Conservation (phyloP, 2,329 filamentous ascomycete species). For the Venturia oleaginea region DNA sequence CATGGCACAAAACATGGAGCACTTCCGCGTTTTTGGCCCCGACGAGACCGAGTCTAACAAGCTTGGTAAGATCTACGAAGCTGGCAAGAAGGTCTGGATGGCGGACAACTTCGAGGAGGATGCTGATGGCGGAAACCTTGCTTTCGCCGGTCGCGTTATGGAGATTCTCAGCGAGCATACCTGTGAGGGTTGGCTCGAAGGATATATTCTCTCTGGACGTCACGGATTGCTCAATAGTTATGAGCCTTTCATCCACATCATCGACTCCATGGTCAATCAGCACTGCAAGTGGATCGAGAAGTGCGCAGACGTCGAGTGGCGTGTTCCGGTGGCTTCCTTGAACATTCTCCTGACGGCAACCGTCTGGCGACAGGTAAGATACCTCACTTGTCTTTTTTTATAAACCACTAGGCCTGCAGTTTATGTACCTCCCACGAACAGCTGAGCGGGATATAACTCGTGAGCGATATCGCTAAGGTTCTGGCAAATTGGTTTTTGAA, state of each 20-base stretch:
- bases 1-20: slow-evolving; percentile 52
- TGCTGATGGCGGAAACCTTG: slow-evolving; percentile 62
- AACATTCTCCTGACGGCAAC: slow-evolving; percentile 73
- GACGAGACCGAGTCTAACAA: slow-evolving; percentile 81
- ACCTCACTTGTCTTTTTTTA: no score
- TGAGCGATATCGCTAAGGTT: slow-evolving; percentile 38
- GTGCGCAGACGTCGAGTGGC: slow-evolving; percentile 70
- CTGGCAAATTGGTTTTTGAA: no score
- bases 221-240: slow-evolving; percentile 74
- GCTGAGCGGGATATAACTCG: not conserved
- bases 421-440: no score
- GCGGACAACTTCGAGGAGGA: slow-evolving; percentile 72
- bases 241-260: slow-evolving; percentile 74
- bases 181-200: slow-evolving; percentile 71
- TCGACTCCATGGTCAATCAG: slow-evolving; percentile 79
- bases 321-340: slow-evolving; percentile 61
- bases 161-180: slow-evolving; percentile 80
- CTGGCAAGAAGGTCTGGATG: slow-evolving; percentile 72
- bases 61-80: slow-evolving; percentile 60
- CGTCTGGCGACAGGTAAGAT: slow-evolving; percentile 50
- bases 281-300: slow-evolving; percentile 84
- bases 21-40: slow-evolving; percentile 68
- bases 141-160: slow-evolving; percentile 63
- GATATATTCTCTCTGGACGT: slow-evolving; percentile 64
- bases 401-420: no score